Base-by-base conservation (phyloP, 176 grass and related monocot genomes). In the Guadua angustifolia region DNA sequence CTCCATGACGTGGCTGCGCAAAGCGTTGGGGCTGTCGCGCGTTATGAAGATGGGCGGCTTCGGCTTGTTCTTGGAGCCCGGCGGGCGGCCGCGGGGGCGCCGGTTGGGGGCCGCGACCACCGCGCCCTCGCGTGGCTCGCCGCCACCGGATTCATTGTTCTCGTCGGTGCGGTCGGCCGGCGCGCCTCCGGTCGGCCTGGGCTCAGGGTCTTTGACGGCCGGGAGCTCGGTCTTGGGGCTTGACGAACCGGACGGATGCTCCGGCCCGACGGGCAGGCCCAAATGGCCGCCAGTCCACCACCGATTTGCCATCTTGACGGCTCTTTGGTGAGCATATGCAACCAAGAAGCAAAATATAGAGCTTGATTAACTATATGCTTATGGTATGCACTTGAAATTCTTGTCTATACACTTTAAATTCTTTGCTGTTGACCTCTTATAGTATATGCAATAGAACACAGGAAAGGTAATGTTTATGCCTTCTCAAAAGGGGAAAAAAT, bases 1-100 rank as follows among this genome's bases (percentile, higher is more conserved):
- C 95, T 98, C 92, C 95, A 98, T 88, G 57, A 95, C 95, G 77
- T 98, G 95, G 84, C 95, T 95, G 72, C 87, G 79, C 67, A 97
- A 92, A 46, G 95, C 88, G 87, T 94, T 94, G 76, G 95, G 95
- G 86, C 95, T 94, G 80, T 94, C 95, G 16, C 92, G 92, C 14
- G 95, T 94, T 44, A 97, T 87, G 69, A 97, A 97, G 78, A 97
- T 94, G 85, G 95, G 95, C 24, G 95, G 90, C 91, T 97, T 97
- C 0, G 95, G 88, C 78, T 97, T 97, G 90, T 97, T 97, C 92
- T 94, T 97, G 45, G 95, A 97, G 0, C 95, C 95, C n/a, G 90
- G 92, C 19, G 95, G 95, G 1, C 95, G 86, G 47, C 95, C 95
- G 1, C 95, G 92, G 10, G 95, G 95, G 17, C 92, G 86, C 35